These are phyloP conservation scores for Yamadazyma taylorii DNA, from an alignment of 1,139 yeast genomes.

Conservation along the genomic window DNA sequence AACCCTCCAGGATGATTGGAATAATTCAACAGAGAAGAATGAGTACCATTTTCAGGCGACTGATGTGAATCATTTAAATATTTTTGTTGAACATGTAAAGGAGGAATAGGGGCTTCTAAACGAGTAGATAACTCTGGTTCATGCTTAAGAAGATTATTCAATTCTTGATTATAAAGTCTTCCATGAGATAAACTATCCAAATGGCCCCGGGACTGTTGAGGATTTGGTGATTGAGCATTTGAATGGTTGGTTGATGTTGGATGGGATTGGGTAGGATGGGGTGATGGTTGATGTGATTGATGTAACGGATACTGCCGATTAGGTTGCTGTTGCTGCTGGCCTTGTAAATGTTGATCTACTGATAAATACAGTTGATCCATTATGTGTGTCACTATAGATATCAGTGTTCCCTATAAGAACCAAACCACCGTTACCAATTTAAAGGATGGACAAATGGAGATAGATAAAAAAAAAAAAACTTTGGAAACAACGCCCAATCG, in stretches of 20 bases:
- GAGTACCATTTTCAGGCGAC: constrained; percentile 5
- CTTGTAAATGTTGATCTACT: constrained; percentile 25
- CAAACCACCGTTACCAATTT: no score
- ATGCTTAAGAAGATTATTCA: constrained; percentile 8
- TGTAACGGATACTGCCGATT: no score
- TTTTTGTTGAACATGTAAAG: constrained; percentile 46
- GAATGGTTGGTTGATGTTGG: constrained; percentile 10
- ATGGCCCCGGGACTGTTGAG: not conserved
- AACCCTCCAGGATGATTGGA: no score
- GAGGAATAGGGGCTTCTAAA: constrained; percentile 43
- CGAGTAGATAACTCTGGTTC: constrained; percentile 1
- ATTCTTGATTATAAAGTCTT: constrained; percentile 2
- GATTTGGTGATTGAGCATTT: constrained; percentile 18
- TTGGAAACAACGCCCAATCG: no score
- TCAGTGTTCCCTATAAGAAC: no score
- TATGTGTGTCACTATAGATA: no score
- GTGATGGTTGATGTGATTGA: not conserved
- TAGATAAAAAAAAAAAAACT: constrained; percentile 1
- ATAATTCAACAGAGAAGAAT: not conserved
- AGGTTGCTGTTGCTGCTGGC: no score
- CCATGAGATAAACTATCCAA: not conserved
- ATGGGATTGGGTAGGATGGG: not conserved
- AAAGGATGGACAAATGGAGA: not conserved
- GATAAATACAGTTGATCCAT: constrained; percentile 40
- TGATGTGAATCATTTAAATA: constrained; percentile 19